Base-by-base conservation (phyloP, 2,329 filamentous ascomycete genomes). In the Albophoma yamanashiensis region DNA sequence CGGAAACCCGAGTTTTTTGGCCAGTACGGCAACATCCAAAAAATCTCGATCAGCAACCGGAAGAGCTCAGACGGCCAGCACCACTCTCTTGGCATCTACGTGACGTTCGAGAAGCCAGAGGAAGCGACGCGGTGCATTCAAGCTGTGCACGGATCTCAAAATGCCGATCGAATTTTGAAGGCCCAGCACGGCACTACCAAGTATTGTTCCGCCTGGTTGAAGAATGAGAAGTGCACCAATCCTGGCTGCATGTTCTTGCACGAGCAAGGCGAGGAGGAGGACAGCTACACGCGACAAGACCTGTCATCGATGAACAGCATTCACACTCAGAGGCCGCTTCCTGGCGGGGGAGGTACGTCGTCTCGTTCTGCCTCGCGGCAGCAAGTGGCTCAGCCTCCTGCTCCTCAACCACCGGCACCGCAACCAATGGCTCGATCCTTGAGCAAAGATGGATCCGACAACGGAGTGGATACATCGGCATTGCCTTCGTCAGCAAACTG, bases 221-320 rank as follows among this genome's bases (percentile, higher is more conserved):
- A 95, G 61, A 92, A 95, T 66, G 94, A 99, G 74, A 89, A 88
- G 65, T 99, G 94, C 75, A 92, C 90, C 60, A 99, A 99, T 69
- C 87, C 92, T 58, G 93, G 94, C 64, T 99, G 94, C 78, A 99
- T 97, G 85, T 99, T 99, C 73, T 76, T 99, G 57, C 94, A 99
- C 70, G 95, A 99, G 74, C 89, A 94, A 45, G 95, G 94, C n/a
- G 94, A 99, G 70, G 94, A 97, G 67, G 93, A 94, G 66, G 93
- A 97, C 69, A 97, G 92, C 75, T 97, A 96, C 71, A 96, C 91
- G 11, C 85, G 94, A 56, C 92, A 97, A 71, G 93, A 97, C 73
- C 76, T 97, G 43, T 97, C 93, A 1, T 95, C 92, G 22, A 90
- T 97, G 80, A 97, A 97, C 68, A 93, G 90, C 62, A 87, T 92